These are phyloP conservation scores for Panicum hallii DNA, from an alignment of 202 grass and related monocot genomes.

Conservation along the genomic window DNA sequence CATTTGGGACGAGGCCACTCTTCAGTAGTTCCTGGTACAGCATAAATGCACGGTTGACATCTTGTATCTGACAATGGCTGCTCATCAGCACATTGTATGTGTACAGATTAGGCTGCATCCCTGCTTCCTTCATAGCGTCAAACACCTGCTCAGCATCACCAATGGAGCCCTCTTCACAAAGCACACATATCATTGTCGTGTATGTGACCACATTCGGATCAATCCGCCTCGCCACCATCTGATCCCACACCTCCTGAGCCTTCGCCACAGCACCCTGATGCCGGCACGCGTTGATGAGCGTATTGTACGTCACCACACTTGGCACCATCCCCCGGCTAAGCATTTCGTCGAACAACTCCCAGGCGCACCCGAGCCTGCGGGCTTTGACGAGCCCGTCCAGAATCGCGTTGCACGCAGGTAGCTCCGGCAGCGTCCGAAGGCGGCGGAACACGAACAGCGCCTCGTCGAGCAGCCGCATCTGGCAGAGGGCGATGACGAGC, in stretches of 20 bases:
- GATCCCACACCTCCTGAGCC: constrained; percentile 51
- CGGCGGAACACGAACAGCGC: constrained; percentile 49
- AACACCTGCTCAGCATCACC: constrained; percentile 42
- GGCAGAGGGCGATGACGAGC: constrained; percentile 59
- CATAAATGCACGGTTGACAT: constrained; percentile 14
- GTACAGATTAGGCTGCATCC: constrained; percentile 53
- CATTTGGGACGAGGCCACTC: constrained; percentile 50
- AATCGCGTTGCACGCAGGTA: constrained; percentile 50
- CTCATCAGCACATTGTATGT: constrained; percentile 66
- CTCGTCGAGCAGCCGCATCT: constrained; percentile 52
- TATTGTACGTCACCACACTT: constrained; percentile 60
- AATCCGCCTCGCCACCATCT: constrained; percentile 47
- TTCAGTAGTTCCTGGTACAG: constrained; percentile 54
- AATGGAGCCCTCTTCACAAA: constrained; percentile 55
- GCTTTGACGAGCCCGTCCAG: constrained; percentile 50
- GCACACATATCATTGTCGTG: constrained; percentile 53
- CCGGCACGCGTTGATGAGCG: constrained; percentile 55
- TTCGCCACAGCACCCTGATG: constrained; percentile 42
- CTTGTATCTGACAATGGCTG: constrained; percentile 40
- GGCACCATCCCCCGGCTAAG: constrained; percentile 47
- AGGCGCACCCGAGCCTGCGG: constrained; percentile 33
- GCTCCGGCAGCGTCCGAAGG: constrained; percentile 43
- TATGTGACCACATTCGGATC: constrained; percentile 57
- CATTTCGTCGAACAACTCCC: constrained; percentile 62
- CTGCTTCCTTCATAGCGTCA: constrained; percentile 49